Percentiles rank a stretch among this genome's conserved stretches.
phyloP scores from a whole-genome alignment of 108 stramenopile genomes.

The Pelagomonas calceolata region DNA sequence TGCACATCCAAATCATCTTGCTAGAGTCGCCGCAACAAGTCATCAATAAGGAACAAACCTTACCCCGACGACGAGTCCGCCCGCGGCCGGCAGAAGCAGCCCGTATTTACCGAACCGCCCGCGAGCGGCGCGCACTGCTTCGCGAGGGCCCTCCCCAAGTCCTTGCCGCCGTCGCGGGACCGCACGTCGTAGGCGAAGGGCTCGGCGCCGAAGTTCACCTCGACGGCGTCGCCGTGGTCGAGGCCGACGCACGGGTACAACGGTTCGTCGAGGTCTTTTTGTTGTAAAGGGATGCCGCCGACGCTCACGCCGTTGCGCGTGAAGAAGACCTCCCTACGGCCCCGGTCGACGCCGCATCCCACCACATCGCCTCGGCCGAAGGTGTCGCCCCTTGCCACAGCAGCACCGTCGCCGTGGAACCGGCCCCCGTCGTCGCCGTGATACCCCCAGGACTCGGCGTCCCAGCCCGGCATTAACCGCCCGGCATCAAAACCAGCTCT shows the following conservation, averaged over 20 bases:
- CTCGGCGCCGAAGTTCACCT: not conserved
- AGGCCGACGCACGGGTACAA: not conserved
- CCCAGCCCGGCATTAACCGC: not conserved
- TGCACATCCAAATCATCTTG: too few relatives aligned
- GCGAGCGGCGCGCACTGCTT: too few relatives aligned
- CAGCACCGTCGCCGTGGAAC: not conserved
- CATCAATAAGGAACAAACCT: too few relatives aligned
- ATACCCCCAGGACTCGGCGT: not conserved
- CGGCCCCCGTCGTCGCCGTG: not conserved
- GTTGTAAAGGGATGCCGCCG: not conserved
- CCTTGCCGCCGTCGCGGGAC: too few relatives aligned
- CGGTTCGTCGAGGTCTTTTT: not conserved
- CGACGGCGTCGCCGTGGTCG: not conserved
- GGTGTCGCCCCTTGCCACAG: not conserved
- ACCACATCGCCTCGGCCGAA: not conserved
- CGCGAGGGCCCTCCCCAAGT: too few relatives aligned
- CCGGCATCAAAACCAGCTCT: not conserved
- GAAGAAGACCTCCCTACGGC: not conserved
- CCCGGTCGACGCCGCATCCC: not conserved
- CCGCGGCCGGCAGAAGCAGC: too few relatives aligned
- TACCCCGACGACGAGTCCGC: too few relatives aligned
- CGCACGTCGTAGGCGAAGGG: not conserved
- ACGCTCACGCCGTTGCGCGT: not conserved
- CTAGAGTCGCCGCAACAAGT: too few relatives aligned
- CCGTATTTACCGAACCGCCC: too few relatives aligned